Evolutionary conservation across 116 monocot species (phyloP).

Genomic region (Phalaenopsis hybrid): DNA sequence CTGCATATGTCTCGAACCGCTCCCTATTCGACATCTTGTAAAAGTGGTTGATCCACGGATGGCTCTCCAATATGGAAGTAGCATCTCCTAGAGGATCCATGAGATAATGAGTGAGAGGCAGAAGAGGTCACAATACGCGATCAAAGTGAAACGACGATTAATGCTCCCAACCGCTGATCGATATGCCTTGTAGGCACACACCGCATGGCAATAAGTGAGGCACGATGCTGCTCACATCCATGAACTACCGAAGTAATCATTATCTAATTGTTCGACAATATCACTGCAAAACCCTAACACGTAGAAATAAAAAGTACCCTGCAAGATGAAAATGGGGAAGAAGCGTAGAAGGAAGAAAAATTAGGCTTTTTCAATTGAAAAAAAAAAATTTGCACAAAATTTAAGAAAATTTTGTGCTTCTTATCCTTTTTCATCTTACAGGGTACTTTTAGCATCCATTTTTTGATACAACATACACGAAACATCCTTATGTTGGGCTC

Average conservation of each 20-base stretch:
- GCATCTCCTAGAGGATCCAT: constrained; percentile 95
- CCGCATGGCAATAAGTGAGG: constrained; percentile 93
- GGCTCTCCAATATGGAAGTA: constrained; percentile 77
- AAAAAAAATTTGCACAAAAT: too few species aligned
- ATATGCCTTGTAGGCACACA: constrained; percentile 96
- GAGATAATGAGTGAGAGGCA: constrained; percentile 93
- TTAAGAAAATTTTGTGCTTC: too few species aligned
- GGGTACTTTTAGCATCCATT: too few species aligned
- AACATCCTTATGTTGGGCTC: too few species aligned
- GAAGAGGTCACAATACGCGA: constrained; percentile 97
- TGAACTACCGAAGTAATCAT: background rate
- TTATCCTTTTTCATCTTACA: too few species aligned
- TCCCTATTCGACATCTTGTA: constrained; percentile 74
- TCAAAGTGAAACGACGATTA: constrained; percentile 85
- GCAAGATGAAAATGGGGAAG: too few species aligned
- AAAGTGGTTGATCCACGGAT: constrained; percentile 99
- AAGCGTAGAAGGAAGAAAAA: too few species aligned
- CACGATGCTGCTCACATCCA: constrained; percentile 98
- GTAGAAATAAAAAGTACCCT: background rate
- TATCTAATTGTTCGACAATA: background rate
- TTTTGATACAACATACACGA: too few species aligned
- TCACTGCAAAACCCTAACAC: background rate
- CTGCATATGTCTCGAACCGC: constrained; percentile 98
- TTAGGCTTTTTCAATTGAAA: too few species aligned
- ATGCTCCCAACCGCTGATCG: constrained; percentile 79